phyloP scores from a whole-genome alignment of 164 flowering plant species.

The Macadamia tetraphylla region DNA sequence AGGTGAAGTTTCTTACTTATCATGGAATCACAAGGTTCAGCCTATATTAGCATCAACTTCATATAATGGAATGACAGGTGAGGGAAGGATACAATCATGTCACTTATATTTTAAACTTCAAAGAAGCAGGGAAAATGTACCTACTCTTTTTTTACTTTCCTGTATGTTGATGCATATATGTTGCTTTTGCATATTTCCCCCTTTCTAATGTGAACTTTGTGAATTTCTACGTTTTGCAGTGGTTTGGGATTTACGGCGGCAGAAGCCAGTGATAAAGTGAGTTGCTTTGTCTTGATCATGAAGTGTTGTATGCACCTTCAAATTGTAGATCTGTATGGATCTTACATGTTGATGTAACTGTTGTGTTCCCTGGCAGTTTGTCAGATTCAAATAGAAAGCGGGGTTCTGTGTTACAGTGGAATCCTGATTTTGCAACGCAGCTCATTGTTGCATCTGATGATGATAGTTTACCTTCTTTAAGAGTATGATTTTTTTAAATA shows the following conservation, averaged over 20 bases:
- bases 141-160: neutral
- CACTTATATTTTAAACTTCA: too few species aligned
- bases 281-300: constrained; percentile 2
- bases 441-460: constrained; percentile 97
- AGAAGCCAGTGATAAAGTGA: constrained; percentile 90
- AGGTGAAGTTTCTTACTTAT: constrained; percentile 85
- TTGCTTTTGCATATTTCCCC: neutral
- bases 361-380: constrained; percentile 44
- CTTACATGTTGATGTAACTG: neutral
- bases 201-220: neutral
- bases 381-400: constrained; percentile 77
- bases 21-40: constrained; percentile 94
- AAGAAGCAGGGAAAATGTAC: constrained; percentile 6
- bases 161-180: neutral
- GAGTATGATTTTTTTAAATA: constrained; percentile 38
- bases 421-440: constrained; percentile 94
- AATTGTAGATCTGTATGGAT: neutral
- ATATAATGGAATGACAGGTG: constrained; percentile 85
- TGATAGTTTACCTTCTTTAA: constrained; percentile 68
- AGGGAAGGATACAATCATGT: constrained; percentile 5
- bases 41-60: constrained; percentile 92
- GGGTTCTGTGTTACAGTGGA: constrained; percentile 98
- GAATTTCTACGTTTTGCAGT: constrained; percentile 37
- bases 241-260: constrained; percentile 94
- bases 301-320: neutral